Base-by-base conservation (phyloP, 2,329 filamentous ascomycete genomes). In the Alternaria postmessia region DNA sequence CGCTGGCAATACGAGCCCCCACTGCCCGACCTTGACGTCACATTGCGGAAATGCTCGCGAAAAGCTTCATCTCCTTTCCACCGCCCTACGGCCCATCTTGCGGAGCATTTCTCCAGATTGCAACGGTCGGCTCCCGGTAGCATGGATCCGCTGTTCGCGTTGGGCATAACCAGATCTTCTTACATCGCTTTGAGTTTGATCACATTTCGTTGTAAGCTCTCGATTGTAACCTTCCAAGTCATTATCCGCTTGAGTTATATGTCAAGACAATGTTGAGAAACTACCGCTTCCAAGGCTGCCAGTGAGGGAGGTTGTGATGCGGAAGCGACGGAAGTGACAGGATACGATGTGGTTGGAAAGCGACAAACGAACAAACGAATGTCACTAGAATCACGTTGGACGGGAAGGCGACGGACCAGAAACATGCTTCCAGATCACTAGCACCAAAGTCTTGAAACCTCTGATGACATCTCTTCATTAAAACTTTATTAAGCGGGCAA, bases 1-100 rank as follows among this genome's bases (percentile, higher is more conserved):
- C 28, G 8, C 28, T 30, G 28, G 1, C 51, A 28, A 51, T 32
- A 38, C 52, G 46, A 56, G 57, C 44, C 57, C 51, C 52, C 18
- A 34, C 39, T 22, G 12, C 30, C 14, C 32, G 48, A 46, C 46
- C 46, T 57, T 63, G 68, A 68, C 63, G 67, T 71, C 68, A 68
- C 66, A 61, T 49, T 44, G 39, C 43, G 39, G 24, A 52, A 46
- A 46, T 63, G 28, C 22, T 24, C 16, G 36, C 46, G 20, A 7
- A 18, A 43, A 14, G 12, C 36, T 42, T 56, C 32, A 59, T 54
- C 41, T 62, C 61, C 43, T 57, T 57, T 59, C 54, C 51, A 46
- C 56, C 54, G 60, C 66, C 56, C 54, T 54, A 34, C 44, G 43
- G 44, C 52, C 47, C 32, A 56, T 51, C 36, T 14, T 36, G 36